These are phyloP conservation scores for Solanum medicagineum DNA, from an alignment of 257 asterid species.

Conservation along the genomic window DNA sequence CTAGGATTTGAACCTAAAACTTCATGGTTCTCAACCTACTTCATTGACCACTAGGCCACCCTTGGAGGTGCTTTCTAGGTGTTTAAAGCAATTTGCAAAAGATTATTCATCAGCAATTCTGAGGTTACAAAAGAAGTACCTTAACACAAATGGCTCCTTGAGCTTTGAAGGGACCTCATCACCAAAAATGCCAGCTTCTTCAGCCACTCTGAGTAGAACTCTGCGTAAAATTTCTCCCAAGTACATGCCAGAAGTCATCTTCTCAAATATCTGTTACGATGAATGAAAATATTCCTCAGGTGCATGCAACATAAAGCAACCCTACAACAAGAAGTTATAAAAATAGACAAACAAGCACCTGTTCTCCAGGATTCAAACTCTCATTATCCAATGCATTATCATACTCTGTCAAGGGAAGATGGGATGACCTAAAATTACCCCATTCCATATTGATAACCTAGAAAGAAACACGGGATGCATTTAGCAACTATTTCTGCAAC, in stretches of 20 bases:
- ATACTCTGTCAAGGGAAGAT: conserved; percentile 75
- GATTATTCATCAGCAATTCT: not conserved
- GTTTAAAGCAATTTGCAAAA: not conserved
- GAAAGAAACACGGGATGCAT: not conserved
- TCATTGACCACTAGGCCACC: not conserved
- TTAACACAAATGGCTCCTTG: conserved; percentile 38
- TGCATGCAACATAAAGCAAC: not conserved
- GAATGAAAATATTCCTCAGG: not conserved
- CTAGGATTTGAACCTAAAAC: not conserved
- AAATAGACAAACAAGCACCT: conserved; percentile 23
- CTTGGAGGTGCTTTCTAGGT: not conserved
- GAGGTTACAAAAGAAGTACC: conserved; percentile 19
- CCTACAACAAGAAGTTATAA: not conserved
- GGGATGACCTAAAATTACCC: conserved; percentile 90
- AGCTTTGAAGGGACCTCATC: conserved; percentile 73
- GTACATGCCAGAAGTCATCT: conserved; percentile 82
- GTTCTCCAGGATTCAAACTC: conserved; percentile 84
- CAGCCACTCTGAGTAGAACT: conserved; percentile 64
- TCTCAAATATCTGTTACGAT: conserved; percentile 59
- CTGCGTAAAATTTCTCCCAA: conserved; percentile 80
- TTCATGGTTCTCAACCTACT: not conserved
- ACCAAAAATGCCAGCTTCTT: conserved; percentile 73
- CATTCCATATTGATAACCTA: conserved; percentile 97
- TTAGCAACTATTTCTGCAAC: not conserved
- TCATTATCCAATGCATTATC: conserved; percentile 61